These are phyloP conservation scores for Penicillium salamii DNA, from an alignment of 495 filamentous ascomycete genomes.

Conservation along the genomic window DNA sequence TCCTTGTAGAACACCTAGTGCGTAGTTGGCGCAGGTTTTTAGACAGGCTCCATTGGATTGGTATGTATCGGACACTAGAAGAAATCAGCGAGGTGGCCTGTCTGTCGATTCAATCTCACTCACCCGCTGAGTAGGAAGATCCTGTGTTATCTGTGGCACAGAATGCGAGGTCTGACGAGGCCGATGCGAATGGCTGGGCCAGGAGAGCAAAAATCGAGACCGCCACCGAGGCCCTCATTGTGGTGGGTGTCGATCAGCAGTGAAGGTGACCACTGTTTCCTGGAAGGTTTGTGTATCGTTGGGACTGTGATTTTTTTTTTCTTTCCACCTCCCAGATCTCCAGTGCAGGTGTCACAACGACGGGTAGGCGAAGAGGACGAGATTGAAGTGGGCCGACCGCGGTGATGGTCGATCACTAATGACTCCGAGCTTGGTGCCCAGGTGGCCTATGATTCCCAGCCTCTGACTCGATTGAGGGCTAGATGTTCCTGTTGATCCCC, in stretches of 20 bases:
- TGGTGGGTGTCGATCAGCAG: neutral
- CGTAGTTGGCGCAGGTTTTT: slow-evolving; percentile 56
- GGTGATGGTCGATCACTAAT: slow-evolving; percentile 18
- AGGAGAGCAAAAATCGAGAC: slow-evolving; percentile 14
- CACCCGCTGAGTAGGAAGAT: slow-evolving; percentile 29
- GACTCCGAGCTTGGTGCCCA: neutral
- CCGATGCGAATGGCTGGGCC: slow-evolving; percentile 14
- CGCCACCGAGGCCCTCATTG: slow-evolving; percentile 17
- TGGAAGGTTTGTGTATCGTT: too few species aligned
- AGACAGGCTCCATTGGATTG: slow-evolving; percentile 67
- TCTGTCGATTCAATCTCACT: slow-evolving; percentile 1
- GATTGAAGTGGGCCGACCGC: slow-evolving; percentile 18
- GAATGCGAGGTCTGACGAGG: slow-evolving; percentile 28
- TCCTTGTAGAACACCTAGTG: slow-evolving; percentile 64
- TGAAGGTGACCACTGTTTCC: neutral
- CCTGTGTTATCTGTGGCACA: slow-evolving; percentile 51
- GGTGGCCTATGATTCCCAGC: too few species aligned
- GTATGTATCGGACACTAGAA: slow-evolving; percentile 50
- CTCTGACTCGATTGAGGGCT: slow-evolving; percentile 1
- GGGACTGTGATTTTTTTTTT: neutral
- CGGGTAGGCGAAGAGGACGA: neutral
- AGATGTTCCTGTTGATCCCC: slow-evolving; percentile 10
- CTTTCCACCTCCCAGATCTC: too few species aligned
- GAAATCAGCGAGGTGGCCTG: slow-evolving; percentile 14
- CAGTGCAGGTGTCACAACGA: neutral